Evolutionary conservation across 2,329 filamentous ascomycete genomes (phyloP).

Genomic region (Exserohilum turcica): DNA sequence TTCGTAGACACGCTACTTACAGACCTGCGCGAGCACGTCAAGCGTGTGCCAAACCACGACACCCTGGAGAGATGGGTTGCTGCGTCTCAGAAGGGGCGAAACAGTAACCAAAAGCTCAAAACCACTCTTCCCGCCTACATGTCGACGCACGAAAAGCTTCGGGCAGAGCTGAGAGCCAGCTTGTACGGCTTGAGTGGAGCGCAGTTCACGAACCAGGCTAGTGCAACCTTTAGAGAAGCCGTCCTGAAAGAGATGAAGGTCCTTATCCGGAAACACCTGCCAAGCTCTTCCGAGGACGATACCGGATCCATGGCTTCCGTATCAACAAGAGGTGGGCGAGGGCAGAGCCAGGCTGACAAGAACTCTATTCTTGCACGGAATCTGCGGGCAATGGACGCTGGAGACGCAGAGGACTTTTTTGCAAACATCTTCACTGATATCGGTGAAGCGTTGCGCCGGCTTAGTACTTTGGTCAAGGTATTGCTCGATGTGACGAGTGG

Average conservation of each 20-base stretch:
- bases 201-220: constrained; percentile 77
- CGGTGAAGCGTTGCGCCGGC: constrained; percentile 80
- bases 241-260: constrained; percentile 84
- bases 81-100: constrained; percentile 73
- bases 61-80: constrained; percentile 86
- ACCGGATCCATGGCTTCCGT: constrained; percentile 85
- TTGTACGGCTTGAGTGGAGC: constrained; percentile 82
- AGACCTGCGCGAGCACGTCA: constrained; percentile 81
- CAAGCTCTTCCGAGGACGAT: constrained; percentile 93
- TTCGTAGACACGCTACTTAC: constrained; percentile 78
- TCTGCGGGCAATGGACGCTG: constrained; percentile 78
- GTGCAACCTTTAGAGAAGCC: constrained; percentile 81
- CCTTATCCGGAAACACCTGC: constrained; percentile 81
- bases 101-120: constrained; percentile 67
- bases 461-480: constrained; percentile 91
- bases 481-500: constrained; percentile 91
- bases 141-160: constrained; percentile 70
- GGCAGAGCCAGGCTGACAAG: constrained; percentile 79
- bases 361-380: constrained; percentile 88
- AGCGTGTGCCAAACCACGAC: constrained; percentile 70
- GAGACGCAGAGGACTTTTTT: constrained; percentile 83
- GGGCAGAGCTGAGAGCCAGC: constrained; percentile 70
- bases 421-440: constrained; percentile 83
- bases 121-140: constrained; percentile 79
- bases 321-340: constrained; percentile 73